phyloP scores from a whole-genome alignment of 2,329 filamentous ascomycete species.

The Aspergillus flavus region DNA sequence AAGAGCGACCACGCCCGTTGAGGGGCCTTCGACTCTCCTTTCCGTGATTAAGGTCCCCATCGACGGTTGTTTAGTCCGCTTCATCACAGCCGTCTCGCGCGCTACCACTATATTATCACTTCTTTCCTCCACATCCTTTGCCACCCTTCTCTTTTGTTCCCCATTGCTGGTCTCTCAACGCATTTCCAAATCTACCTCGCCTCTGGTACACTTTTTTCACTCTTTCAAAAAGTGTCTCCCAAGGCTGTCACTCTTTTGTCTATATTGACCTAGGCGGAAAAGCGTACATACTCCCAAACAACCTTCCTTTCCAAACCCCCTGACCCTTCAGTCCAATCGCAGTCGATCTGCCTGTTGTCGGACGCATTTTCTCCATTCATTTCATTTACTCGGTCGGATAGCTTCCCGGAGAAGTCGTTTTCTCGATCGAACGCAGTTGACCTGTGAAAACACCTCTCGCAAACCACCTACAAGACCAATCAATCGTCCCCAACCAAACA shows the following conservation, averaged over 20 bases:
- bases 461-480: constrained; percentile 5
- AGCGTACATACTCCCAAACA: constrained; percentile 17
- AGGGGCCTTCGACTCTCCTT: constrained; percentile 14
- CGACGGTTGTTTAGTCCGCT: background rate
- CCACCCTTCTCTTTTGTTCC: constrained; percentile 21
- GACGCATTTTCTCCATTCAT: constrained; percentile 9
- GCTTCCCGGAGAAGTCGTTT: constrained; percentile 44
- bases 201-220: constrained; percentile 31
- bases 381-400: constrained; percentile 13
- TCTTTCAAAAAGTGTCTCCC: constrained; percentile 34
- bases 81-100: background rate
- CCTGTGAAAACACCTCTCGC: constrained; percentile 28
- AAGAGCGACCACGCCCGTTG: constrained; percentile 10
- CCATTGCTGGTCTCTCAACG: constrained; percentile 16
- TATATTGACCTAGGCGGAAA: constrained; percentile 16
- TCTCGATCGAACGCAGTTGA: constrained; percentile 32
- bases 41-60: constrained; percentile 15
- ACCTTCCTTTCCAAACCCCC: constrained; percentile 2
- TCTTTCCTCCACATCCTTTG: constrained; percentile 11
- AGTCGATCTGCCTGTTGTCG: constrained; percentile 39
- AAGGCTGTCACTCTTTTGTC: constrained; percentile 39
- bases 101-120: constrained; percentile 24
- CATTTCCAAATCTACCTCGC: constrained; percentile 18
- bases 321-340: constrained; percentile 20
- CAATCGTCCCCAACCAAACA: constrained; percentile 6